Percentiles rank a stretch among this genome's conserved stretches.
Conservation (phyloP, 1,284 basidiomycete genomes). For the Coniferiporia sulphurascens region DNA sequence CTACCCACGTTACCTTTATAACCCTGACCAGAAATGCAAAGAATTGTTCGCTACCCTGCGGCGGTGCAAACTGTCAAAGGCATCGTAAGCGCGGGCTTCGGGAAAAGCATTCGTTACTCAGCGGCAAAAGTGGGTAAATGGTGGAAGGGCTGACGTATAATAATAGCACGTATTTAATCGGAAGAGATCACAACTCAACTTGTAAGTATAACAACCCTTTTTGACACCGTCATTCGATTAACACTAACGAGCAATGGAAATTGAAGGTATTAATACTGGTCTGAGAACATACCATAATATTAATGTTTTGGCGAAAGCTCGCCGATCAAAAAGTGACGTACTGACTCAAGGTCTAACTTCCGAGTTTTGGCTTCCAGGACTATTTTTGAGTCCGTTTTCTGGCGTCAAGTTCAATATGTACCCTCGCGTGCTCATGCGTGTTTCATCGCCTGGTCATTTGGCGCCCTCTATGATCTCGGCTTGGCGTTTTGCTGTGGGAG, state of each 20-base stretch:
- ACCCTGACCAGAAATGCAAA: constrained; percentile 53
- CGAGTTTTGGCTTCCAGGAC: no score
- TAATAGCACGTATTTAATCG: background rate
- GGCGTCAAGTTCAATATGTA: no score
- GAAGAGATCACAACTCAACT: background rate
- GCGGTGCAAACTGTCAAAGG: constrained; percentile 85
- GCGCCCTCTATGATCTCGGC: no score
- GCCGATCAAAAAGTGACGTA: no score
- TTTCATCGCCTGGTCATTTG: no score
- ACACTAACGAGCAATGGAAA: background rate
- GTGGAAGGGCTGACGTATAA: constrained; percentile 45
- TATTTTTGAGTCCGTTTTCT: no score
- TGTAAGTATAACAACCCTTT: background rate
- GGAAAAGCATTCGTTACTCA: constrained; percentile 76
- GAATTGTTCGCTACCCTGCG: constrained; percentile 80
- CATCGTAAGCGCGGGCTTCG: constrained; percentile 74
- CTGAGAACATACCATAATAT: no score
- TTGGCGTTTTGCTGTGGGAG: no score
- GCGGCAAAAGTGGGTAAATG: constrained; percentile 80
- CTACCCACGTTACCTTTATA: background rate
- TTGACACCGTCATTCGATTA: background rate
- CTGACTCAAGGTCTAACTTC: no score
- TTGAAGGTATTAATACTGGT: background rate
- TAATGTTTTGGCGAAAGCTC: no score
- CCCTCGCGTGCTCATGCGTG: no score